Conservation (phyloP, 805 yeast species). For the Vanderwaltozyma polyspora region DNA sequence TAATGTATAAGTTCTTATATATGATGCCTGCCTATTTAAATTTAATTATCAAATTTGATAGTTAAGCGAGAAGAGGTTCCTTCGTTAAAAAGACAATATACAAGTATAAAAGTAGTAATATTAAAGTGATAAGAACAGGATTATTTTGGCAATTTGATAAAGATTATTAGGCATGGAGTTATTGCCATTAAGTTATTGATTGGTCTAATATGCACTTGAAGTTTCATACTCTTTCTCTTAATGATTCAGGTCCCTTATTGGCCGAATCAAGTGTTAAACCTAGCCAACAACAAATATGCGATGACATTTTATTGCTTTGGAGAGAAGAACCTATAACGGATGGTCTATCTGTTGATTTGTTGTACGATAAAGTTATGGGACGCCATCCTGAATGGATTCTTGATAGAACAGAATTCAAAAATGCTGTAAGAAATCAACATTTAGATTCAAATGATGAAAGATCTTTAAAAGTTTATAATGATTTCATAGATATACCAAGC, state of each 20-base stretch:
- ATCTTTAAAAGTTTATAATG: conserved; percentile 41
- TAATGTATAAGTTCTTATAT: too few relatives aligned
- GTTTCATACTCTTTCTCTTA: conserved; percentile 18
- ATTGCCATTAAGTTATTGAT: too few relatives aligned
- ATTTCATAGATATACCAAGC: conserved; percentile 27
- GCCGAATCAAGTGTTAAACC: conserved; percentile 31
- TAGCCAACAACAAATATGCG: conserved; percentile 46
- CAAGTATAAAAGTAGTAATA: too few relatives aligned
- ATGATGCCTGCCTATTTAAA: too few relatives aligned
- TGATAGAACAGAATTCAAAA: conserved; percentile 45
- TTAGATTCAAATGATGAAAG: conserved; percentile 33
- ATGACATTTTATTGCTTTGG: conserved; percentile 56
- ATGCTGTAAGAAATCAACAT: conserved; percentile 45
- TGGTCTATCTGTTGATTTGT: conserved; percentile 41
- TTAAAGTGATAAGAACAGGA: too few relatives aligned
- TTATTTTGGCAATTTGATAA: too few relatives aligned
- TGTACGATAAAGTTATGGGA: conserved; percentile 39
- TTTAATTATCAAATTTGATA: too few relatives aligned
- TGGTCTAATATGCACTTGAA: conserved; percentile 1
- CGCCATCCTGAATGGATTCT: conserved; percentile 53
- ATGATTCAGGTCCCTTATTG: conserved; percentile 9
- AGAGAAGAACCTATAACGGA: conserved; percentile 54
- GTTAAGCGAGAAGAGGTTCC: too few relatives aligned
- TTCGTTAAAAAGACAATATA: too few relatives aligned
- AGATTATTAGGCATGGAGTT: too few relatives aligned